phyloP scores from a whole-genome alignment of 1,139 yeast genomes.

The Yamadazyma diddensiae region DNA sequence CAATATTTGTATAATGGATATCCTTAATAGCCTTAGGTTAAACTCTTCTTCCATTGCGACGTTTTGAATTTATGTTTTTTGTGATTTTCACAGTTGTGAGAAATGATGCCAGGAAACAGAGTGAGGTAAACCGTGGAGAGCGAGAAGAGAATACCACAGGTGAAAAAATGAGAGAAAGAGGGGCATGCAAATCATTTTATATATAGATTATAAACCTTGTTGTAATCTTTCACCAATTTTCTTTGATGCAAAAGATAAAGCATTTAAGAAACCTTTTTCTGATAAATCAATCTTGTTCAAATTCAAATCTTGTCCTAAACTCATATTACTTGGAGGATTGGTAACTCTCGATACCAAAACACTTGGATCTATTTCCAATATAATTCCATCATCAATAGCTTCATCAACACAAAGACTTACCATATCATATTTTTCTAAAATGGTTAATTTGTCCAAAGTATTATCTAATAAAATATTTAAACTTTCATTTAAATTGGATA shows the following conservation, averaged over 20 bases:
- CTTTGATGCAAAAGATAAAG: conserved; percentile 86
- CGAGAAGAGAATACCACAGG: too few species aligned
- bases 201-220: conserved; percentile 51
- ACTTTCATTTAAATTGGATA: conserved; percentile 77
- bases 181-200: too few species aligned
- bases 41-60: conserved; percentile 36
- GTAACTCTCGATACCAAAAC: conserved; percentile 89
- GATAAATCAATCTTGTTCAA: conserved; percentile 71
- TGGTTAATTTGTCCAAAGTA: conserved; percentile 73
- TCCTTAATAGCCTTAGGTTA: conserved; percentile 56
- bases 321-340: conserved; percentile 54
- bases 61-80: background rate
- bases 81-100: too few species aligned
- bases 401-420: conserved; percentile 87
- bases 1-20: conserved; percentile 64
- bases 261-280: conserved; percentile 85
- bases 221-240: conserved; percentile 84
- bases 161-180: too few species aligned
- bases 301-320: conserved; percentile 40
- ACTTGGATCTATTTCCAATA: conserved; percentile 85
- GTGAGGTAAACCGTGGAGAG: too few species aligned
- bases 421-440: conserved; percentile 83
- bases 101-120: too few species aligned
- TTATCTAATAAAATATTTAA: conserved; percentile 72
- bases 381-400: conserved; percentile 86